Conservation (phyloP, 1,139 yeast species). For the Geotrichum bryndzae region DNA sequence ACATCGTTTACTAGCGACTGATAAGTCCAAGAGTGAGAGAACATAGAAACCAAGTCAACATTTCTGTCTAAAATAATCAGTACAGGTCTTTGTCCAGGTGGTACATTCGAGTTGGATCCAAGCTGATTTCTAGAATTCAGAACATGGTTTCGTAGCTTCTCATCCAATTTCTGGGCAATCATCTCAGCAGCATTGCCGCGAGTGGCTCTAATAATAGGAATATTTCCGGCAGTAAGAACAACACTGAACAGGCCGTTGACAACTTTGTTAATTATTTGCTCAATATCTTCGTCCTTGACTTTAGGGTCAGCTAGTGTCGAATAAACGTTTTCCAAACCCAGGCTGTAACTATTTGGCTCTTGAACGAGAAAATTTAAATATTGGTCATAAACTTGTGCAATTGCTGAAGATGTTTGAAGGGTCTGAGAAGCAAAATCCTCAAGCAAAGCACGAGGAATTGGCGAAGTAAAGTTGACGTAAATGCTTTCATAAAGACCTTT, state of each 20-base stretch:
- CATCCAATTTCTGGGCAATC: constrained; percentile 81
- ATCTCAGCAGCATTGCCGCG: constrained; percentile 94
- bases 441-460: constrained; percentile 65
- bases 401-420: constrained; percentile 56
- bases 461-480: constrained; percentile 81
- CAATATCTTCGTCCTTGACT: constrained; percentile 71
- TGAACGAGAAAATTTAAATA: constrained; percentile 87
- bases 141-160: constrained; percentile 75
- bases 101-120: constrained; percentile 22
- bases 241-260: constrained; percentile 78
- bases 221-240: constrained; percentile 65
- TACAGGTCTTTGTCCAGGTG: constrained; percentile 53
- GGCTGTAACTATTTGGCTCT: constrained; percentile 82
- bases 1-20: constrained; percentile 95
- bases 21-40: constrained; percentile 95
- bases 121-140: constrained; percentile 51
- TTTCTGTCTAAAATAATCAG: constrained; percentile 79
- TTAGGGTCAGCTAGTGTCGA: constrained; percentile 62
- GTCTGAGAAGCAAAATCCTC: constrained; percentile 88
- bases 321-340: constrained; percentile 64
- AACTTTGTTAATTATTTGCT: constrained; percentile 57
- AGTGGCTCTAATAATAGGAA: constrained; percentile 88
- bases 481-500: constrained; percentile 69
- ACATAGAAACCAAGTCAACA: constrained; percentile 86
- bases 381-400: constrained; percentile 88